Conservation (phyloP, 164 flowering plant genomes). For the Saururus chinensis region DNA sequence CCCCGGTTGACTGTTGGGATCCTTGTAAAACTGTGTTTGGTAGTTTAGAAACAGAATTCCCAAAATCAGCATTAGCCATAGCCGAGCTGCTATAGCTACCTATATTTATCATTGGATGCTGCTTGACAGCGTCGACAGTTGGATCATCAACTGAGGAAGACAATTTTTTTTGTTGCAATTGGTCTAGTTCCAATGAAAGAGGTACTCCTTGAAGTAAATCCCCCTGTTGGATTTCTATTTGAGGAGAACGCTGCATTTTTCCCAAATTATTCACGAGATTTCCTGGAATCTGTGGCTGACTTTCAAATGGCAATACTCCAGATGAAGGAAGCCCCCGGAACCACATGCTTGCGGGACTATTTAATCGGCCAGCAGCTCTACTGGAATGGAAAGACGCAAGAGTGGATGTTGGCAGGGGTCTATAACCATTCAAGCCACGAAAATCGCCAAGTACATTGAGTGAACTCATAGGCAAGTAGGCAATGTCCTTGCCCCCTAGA, state of each 20-base stretch:
- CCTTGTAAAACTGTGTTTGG: slow-evolving; percentile 31
- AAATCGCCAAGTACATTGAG: slow-evolving; percentile 49
- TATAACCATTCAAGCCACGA: slow-evolving; percentile 33
- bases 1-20: slow-evolving; percentile 18
- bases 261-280: slow-evolving; percentile 21
- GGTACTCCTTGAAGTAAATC: slow-evolving; percentile 50
- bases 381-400: slow-evolving; percentile 26
- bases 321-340: slow-evolving; percentile 38
- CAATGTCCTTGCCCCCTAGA: slow-evolving; percentile 42
- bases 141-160: slow-evolving; percentile 16
- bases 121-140: slow-evolving; percentile 15
- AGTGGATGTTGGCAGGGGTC: slow-evolving; percentile 34
- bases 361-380: slow-evolving; percentile 54
- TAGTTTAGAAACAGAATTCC: slow-evolving; percentile 21
- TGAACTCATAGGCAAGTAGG: slow-evolving; percentile 40
- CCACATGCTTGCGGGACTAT: slow-evolving; percentile 26
- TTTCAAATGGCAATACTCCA: slow-evolving; percentile 28
- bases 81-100: slow-evolving; percentile 26
- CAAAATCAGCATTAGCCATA: slow-evolving; percentile 13
- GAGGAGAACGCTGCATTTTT: slow-evolving; percentile 21
- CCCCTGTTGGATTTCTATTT: slow-evolving; percentile 33
- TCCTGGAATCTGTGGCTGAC: slow-evolving; percentile 30
- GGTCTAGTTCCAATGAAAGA: slow-evolving; percentile 35
- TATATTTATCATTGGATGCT: neutral
- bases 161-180: slow-evolving; percentile 27